Percentiles rank a stretch among this genome's conserved stretches.
These are phyloP conservation scores for Sporothrix mexicana DNA, from an alignment of 2,329 filamentous ascomycete species.

Conservation along the genomic window DNA sequence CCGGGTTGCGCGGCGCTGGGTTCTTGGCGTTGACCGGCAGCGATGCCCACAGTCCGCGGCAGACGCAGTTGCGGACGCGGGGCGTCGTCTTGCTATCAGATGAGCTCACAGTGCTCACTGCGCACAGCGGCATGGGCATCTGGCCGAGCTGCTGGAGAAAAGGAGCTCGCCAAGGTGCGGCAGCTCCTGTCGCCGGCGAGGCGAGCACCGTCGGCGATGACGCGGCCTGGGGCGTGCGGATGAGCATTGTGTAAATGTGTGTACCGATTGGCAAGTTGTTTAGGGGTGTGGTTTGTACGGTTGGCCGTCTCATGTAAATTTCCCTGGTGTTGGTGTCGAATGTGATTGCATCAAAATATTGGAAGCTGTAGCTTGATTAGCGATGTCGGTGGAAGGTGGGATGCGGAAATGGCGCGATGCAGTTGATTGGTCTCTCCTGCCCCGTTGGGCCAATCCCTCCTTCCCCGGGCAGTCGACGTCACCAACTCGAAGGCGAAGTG, in stretches of 20 bases:
- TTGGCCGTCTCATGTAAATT: too few species aligned
- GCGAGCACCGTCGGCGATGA: constrained; percentile 28
- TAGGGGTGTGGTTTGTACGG: too few species aligned
- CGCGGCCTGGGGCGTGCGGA: constrained; percentile 28
- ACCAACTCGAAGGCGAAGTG: neutral
- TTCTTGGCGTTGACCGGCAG: constrained; percentile 76
- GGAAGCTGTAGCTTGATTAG: neutral
- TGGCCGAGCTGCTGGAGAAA: constrained; percentile 58
- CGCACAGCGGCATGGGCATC: constrained; percentile 57
- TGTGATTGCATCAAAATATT: neutral
- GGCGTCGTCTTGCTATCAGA: constrained; percentile 49
- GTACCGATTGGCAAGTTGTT: neutral
- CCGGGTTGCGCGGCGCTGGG: constrained; percentile 72
- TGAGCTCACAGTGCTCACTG: constrained; percentile 57
- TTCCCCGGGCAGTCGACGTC: neutral
- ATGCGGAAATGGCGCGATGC: constrained; percentile 4
- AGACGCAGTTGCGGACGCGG: constrained; percentile 79
- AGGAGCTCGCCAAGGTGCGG: constrained; percentile 60
- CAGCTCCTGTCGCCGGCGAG: constrained; percentile 30
- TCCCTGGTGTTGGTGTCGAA: neutral
- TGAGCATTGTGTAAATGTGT: constrained; percentile 27
- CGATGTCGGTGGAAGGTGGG: constrained; percentile 5
- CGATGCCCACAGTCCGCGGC: constrained; percentile 80
- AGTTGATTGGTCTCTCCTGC: constrained; percentile 17
- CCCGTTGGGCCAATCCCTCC: neutral